phyloP scores from a whole-genome alignment of 2,329 filamentous ascomycete species.

The Penicillium sclerotiorum region DNA sequence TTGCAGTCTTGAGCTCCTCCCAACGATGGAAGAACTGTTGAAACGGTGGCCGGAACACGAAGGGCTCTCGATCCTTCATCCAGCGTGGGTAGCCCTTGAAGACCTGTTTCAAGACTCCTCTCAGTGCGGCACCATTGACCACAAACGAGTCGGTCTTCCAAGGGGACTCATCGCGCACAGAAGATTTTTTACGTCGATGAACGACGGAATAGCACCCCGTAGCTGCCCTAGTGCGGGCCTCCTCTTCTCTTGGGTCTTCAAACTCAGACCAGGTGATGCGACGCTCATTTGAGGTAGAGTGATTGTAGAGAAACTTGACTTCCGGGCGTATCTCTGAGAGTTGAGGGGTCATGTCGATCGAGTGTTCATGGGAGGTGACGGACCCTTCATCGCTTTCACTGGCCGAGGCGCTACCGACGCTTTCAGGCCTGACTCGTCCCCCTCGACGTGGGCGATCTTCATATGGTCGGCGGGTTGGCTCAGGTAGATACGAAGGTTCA shows the following conservation, averaged over 20 bases:
- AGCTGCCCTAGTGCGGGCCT: background rate
- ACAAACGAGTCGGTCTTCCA: background rate
- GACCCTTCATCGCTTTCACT: background rate
- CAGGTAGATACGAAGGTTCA: too few species aligned
- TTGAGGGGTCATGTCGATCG: background rate
- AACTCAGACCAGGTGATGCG: background rate
- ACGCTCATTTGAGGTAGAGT: background rate
- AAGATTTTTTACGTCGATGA: background rate
- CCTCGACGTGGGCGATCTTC: background rate
- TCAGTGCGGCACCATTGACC: background rate
- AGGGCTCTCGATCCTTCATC: background rate
- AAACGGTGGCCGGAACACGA: background rate
- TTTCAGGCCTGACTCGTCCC: background rate
- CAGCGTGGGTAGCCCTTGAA: background rate
- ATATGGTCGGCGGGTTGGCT: too few species aligned
- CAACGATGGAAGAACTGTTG: background rate
- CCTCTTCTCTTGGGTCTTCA: background rate
- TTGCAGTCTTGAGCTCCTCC: background rate
- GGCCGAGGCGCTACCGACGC: background rate
- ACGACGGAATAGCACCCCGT: background rate
- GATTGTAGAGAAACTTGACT: background rate
- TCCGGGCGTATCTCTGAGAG: background rate
- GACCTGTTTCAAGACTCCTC: background rate
- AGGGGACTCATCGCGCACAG: background rate
- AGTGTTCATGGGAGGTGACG: background rate